These are phyloP conservation scores for Pseudocercospora fuligena DNA, from an alignment of 2,329 filamentous ascomycete genomes.

Conservation along the genomic window DNA sequence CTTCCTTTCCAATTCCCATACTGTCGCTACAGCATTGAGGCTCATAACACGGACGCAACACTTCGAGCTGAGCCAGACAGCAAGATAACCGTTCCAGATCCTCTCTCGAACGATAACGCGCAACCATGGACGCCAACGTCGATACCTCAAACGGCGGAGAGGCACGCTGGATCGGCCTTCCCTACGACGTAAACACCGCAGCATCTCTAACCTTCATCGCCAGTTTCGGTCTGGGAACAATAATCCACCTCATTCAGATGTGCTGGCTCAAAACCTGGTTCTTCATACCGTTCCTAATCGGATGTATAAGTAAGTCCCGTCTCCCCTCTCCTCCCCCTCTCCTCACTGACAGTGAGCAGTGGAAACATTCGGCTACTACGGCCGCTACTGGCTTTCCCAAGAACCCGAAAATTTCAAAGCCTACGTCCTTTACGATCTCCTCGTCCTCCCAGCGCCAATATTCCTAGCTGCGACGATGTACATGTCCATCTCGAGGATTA, in stretches of 20 bases:
- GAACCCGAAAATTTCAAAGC: slow-evolving; percentile 44
- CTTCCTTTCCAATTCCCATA: too few relatives aligned
- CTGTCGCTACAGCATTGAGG: too few relatives aligned
- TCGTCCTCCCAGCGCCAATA: slow-evolving; percentile 51
- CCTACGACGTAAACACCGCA: slow-evolving; percentile 31
- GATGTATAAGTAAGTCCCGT: slow-evolving; percentile 43
- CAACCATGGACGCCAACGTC: slow-evolving; percentile 11
- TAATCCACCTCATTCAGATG: slow-evolving; percentile 46
- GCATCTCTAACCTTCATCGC: slow-evolving; percentile 37
- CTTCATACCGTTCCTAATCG: slow-evolving; percentile 45
- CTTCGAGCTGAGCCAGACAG: too few relatives aligned
- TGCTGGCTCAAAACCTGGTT: slow-evolving; percentile 42
- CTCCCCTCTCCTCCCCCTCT: too few relatives aligned
- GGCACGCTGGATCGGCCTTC: slow-evolving; percentile 8
- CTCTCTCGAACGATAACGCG: too few relatives aligned
- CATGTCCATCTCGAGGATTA: slow-evolving; percentile 51
- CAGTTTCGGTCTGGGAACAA: slow-evolving; percentile 34
- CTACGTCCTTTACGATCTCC: slow-evolving; percentile 49
- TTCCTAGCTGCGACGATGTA: slow-evolving; percentile 55
- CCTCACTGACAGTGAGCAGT: too few relatives aligned
- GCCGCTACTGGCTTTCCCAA: slow-evolving; percentile 46
- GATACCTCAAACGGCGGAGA: not conserved
- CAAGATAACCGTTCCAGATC: too few relatives aligned
- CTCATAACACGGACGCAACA: too few relatives aligned
- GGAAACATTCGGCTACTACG: slow-evolving; percentile 49